These are phyloP conservation scores for Elongisporangium prolatum DNA, from an alignment of 352 stramenopile species.

Conservation along the genomic window DNA sequence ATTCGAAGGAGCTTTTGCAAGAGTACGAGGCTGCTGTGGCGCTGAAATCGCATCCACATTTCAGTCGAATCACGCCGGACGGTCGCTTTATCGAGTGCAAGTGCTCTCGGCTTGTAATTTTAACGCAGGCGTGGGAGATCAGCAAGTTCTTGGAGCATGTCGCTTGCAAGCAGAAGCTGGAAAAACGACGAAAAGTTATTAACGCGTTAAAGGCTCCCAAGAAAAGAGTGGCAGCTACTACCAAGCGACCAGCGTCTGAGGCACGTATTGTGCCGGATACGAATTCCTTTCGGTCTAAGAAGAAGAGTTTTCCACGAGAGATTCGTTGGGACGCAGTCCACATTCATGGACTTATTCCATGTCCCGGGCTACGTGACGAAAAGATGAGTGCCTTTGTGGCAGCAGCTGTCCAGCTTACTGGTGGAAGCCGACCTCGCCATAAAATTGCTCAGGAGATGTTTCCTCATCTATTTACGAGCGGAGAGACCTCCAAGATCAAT, in stretches of 20 bases:
- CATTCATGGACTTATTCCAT: slow-evolving; percentile 37
- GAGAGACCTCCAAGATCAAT: slow-evolving; percentile 9
- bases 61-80: slow-evolving; percentile 56
- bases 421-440: slow-evolving; percentile 50
- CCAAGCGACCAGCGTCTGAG: neutral
- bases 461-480: slow-evolving; percentile 42
- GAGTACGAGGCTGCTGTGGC: slow-evolving; percentile 26
- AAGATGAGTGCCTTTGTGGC: slow-evolving; percentile 52
- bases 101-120: slow-evolving; percentile 55
- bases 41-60: slow-evolving; percentile 40
- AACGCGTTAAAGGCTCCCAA: neutral
- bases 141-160: slow-evolving; percentile 58
- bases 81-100: slow-evolving; percentile 64
- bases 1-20: slow-evolving; percentile 7
- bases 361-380: slow-evolving; percentile 57
- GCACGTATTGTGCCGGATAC: neutral
- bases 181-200: slow-evolving; percentile 18
- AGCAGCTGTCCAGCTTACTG: slow-evolving; percentile 52
- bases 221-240: neutral
- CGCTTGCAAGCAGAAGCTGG: slow-evolving; percentile 38
- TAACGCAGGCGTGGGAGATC: slow-evolving; percentile 46
- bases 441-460: slow-evolving; percentile 73
- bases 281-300: slow-evolving; percentile 5
- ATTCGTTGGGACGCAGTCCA: slow-evolving; percentile 51
- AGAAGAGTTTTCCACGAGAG: slow-evolving; percentile 49